Conservation (phyloP, 129 eudicot genomes). For the Daucus carota region DH1_v3.0 NC_030389.2:29690001-29690500, state of each 20-base stretch:
- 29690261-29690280: slow-evolving; percentile 41
- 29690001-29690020: slow-evolving; percentile 43
- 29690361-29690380: slow-evolving; percentile 41
- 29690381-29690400: slow-evolving; percentile 84
- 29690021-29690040: slow-evolving; percentile 28
- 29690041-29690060: slow-evolving; percentile 38
- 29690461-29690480: slow-evolving; percentile 61
- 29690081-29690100: too few species aligned
- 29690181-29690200: slow-evolving; percentile 49
- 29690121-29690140: neutral
- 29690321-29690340: slow-evolving; percentile 65
- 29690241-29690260: slow-evolving; percentile 33
- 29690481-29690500: neutral
- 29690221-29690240: slow-evolving; percentile 30
- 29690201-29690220: slow-evolving; percentile 35
- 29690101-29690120: too few species aligned
- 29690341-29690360: slow-evolving; percentile 64
- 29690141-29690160: neutral
- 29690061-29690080: slow-evolving; percentile 25
- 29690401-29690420: slow-evolving; percentile 63
- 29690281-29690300: slow-evolving; percentile 23
- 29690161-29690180: slow-evolving; percentile 78
- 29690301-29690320: slow-evolving; percentile 19
- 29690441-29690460: slow-evolving; percentile 76
- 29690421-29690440: slow-evolving; percentile 70